Evolutionary conservation across 768 basidiomycete species (phyloP), one percentile per base, ranked within the genome.

Genomic region (Crucibulum laeve): DNA sequence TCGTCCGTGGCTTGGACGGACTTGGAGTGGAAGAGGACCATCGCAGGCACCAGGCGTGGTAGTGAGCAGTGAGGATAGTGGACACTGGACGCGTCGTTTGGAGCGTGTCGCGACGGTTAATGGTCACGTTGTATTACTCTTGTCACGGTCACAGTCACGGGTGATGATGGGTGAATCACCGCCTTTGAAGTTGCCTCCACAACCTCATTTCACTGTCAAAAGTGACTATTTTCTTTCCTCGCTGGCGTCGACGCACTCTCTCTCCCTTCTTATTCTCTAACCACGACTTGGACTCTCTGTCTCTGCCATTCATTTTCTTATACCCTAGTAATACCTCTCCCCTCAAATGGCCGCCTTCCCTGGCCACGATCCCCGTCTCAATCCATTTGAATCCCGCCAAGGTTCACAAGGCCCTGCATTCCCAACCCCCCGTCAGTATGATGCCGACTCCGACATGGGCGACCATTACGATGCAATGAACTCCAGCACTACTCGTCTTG

Each of bases 401-500:
- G 51, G 50, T 52, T 54, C 53, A 52, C 43, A 46, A 32, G 41
- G 43, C 15, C 43, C 57, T 41, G 53, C 57, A 21, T 54, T 56
- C 42, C 57, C 56, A 49, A 61, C 65, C 57, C 58, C 68, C 48
- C 54, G 61, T 39, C 62, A 69, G 51, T 70, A 71, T 52, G 72
- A 75, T 43, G 57, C 57, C 49, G 77, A 80, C 53, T 74, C 73
- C 4, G 77, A 79, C 49, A 54, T 64, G 41, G 62, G 69, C 32
- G 79, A 81, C 55, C 78, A 74, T 46, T 81, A 79, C 59, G 60
- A 54, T 47, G 67, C 66, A 40, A 63, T 67, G 42, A 77, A 71
- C 51, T 70, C 71, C n/a, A 78, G 77, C 55, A 75, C 76, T 0
- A 73, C 79, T 30, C 69, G 77, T 52, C 70, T 82, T 41, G 76